phyloP scores from a whole-genome alignment of 1,284 basidiomycete genomes.

The Chondrostereum purpureum region DNA sequence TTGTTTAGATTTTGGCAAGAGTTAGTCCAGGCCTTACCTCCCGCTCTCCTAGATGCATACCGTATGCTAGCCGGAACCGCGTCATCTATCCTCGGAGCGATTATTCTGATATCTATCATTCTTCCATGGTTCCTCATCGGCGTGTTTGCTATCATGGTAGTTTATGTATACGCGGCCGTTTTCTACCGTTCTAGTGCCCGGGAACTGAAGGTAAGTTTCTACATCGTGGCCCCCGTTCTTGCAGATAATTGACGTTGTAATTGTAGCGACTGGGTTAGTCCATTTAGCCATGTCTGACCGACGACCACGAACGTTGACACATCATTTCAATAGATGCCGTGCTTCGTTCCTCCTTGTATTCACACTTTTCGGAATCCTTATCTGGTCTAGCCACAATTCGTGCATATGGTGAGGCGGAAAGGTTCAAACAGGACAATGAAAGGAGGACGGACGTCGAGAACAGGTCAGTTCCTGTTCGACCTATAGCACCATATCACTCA shows the following conservation, averaged over 20 bases:
- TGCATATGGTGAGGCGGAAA: slow-evolving; percentile 60
- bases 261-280: slow-evolving; percentile 42
- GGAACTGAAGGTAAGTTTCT: slow-evolving; percentile 67
- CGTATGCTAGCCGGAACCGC: slow-evolving; percentile 69
- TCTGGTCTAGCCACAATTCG: slow-evolving; percentile 38
- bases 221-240: not conserved
- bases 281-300: no score
- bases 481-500: not conserved
- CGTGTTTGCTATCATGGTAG: slow-evolving; percentile 50
- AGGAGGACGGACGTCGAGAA: slow-evolving; percentile 84
- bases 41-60: slow-evolving; percentile 49
- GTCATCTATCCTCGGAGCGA: slow-evolving; percentile 62
- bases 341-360: slow-evolving; percentile 64
- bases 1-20: slow-evolving; percentile 5
- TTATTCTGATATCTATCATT: slow-evolving; percentile 74
- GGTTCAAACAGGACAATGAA: slow-evolving; percentile 74
- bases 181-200: slow-evolving; percentile 88
- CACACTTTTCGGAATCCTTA: slow-evolving; percentile 76
- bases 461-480: slow-evolving; percentile 29
- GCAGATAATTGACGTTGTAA: slow-evolving; percentile 4
- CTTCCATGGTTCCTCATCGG: slow-evolving; percentile 83
- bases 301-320: no score
- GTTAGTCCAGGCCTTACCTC: no score
- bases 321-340: slow-evolving; percentile 45
- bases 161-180: slow-evolving; percentile 60